Percentiles rank a stretch among this genome's conserved stretches.
These are phyloP conservation scores for Symbiodinium pilosum DNA, from an alignment of 73 alveolate genomes.

Conservation along the genomic window DNA sequence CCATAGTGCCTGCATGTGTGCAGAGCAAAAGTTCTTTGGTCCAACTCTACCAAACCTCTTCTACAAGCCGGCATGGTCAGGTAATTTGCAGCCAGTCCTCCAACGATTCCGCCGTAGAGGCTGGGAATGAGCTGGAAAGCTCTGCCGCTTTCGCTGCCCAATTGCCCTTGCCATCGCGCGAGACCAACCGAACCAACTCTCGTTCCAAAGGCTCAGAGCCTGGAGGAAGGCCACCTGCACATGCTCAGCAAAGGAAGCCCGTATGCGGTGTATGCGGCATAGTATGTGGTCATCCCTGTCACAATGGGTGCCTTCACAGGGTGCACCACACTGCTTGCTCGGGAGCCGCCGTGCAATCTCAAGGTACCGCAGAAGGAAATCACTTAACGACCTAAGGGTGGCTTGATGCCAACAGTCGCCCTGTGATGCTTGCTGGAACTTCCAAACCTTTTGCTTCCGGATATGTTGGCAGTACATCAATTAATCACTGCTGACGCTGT, in stretches of 20 bases:
- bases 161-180: neutral
- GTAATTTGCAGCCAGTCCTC: neutral
- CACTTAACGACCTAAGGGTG: neutral
- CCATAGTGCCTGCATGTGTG: neutral
- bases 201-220: neutral
- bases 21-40: too few species aligned
- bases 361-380: neutral
- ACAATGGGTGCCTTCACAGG: neutral
- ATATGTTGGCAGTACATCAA: too few species aligned
- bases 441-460: too few species aligned
- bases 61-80: too few species aligned
- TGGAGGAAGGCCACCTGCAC: neutral
- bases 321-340: neutral
- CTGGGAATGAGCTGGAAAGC: neutral
- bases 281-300: too few species aligned
- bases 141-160: slow-evolving; percentile 6
- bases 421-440: too few species aligned
- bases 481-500: too few species aligned
- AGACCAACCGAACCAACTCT: neutral
- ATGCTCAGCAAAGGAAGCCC: too few species aligned
- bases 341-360: neutral
- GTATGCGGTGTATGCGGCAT: too few species aligned
- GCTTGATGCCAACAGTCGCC: too few species aligned
- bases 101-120: neutral
- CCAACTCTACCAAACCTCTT: too few species aligned